Conservation (phyloP, 2,329 filamentous ascomycete genomes). For the Aphanocladium album region DNA sequence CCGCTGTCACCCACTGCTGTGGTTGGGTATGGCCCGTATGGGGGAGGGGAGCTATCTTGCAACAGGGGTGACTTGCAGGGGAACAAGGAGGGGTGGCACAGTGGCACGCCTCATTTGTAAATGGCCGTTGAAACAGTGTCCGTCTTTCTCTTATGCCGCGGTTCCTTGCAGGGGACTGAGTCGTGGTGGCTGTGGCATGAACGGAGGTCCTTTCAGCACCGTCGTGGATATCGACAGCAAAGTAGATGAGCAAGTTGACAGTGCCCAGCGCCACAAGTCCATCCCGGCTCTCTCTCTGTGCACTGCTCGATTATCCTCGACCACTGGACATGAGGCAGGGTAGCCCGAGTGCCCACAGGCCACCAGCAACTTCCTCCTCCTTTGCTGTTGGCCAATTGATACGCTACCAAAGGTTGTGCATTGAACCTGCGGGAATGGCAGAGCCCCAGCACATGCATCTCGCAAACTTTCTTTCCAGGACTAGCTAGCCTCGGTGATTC, state of each 20-base stretch:
- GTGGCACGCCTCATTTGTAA: slow-evolving; percentile 6
- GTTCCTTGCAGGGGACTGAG: background rate
- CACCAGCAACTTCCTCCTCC: background rate
- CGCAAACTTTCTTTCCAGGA: background rate
- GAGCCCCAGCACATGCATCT: slow-evolving; percentile 2
- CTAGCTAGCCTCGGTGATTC: background rate
- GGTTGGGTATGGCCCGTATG: background rate
- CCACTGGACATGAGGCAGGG: background rate
- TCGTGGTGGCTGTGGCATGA: slow-evolving; percentile 6
- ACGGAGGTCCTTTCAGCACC: background rate
- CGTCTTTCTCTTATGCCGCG: background rate
- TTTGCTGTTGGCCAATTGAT: background rate
- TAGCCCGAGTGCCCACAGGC: background rate
- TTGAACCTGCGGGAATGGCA: background rate
- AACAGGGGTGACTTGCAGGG: slow-evolving; percentile 2
- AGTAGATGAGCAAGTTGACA: background rate
- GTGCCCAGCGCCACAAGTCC: background rate
- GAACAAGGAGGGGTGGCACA: background rate
- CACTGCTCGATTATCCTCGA: background rate
- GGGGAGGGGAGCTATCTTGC: background rate
- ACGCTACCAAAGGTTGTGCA: background rate
- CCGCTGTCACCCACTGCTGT: background rate
- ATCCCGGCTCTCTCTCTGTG: background rate
- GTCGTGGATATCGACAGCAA: background rate
- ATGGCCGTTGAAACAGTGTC: slow-evolving; percentile 1